Conservation (phyloP, 371 early-diverging fungal species). For the Mucor plumbeus region DNA sequence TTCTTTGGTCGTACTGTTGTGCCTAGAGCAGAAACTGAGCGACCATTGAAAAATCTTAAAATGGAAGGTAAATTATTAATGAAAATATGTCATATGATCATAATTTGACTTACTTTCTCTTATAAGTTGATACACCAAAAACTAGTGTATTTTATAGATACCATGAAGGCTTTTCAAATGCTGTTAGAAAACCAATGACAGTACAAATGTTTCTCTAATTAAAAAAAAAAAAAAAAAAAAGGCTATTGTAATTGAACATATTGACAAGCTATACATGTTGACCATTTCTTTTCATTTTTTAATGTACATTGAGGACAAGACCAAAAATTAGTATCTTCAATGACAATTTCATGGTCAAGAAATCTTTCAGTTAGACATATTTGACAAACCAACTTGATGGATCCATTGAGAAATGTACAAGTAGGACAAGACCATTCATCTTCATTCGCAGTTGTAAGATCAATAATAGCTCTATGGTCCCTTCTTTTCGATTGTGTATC, state of each 20-base stretch:
- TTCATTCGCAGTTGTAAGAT: not conserved
- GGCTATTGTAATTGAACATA: conserved; percentile 19
- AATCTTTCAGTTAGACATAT: conserved; percentile 35
- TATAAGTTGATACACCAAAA: conserved; percentile 21
- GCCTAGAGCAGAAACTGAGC: conserved; percentile 14
- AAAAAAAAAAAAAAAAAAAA: not conserved
- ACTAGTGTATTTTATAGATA: conserved; percentile 33
- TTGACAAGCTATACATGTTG: conserved; percentile 22
- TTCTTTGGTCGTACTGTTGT: conserved; percentile 71
- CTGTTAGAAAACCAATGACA: conserved; percentile 78
- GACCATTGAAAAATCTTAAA: conserved; percentile 2
- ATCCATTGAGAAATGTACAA: conserved; percentile 42
- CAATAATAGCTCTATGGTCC: not conserved
- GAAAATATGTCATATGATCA: not conserved
- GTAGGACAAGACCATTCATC: conserved; percentile 35
- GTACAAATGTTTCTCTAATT: conserved; percentile 62
- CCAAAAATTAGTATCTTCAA: conserved; percentile 18
- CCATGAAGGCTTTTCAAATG: conserved; percentile 84
- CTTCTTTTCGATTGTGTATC: not conserved
- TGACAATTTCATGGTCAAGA: not conserved
- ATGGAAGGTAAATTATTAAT: conserved; percentile 21
- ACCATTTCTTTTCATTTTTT: conserved; percentile 19
- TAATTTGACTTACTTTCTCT: not conserved
- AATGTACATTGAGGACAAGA: conserved; percentile 40
- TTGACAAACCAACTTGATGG: conserved; percentile 33